Conservation (phyloP, 495 filamentous ascomycete species). For the Annulohypoxylon stygium region DNA sequence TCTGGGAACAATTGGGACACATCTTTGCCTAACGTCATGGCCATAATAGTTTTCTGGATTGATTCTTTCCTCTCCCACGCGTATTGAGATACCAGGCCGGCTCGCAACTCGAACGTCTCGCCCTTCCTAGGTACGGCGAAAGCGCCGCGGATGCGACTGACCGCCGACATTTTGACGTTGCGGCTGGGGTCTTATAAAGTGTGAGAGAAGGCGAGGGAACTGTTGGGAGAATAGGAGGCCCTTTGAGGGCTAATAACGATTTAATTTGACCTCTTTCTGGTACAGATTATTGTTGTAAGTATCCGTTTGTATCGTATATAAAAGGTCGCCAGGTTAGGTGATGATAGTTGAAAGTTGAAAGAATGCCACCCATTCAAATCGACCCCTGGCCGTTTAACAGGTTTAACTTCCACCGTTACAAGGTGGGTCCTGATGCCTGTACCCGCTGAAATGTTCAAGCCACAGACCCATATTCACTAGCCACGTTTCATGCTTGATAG, state of each 20-base stretch:
- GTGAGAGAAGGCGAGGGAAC: constrained; percentile 16
- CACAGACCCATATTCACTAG: constrained; percentile 9
- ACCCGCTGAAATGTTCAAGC: constrained; percentile 2
- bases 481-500: not conserved
- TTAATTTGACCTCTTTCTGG: constrained; percentile 38
- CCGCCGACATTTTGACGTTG: constrained; percentile 66
- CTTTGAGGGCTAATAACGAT: constrained; percentile 43
- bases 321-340: constrained; percentile 12
- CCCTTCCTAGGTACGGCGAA: constrained; percentile 93
- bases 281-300: not conserved
- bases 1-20: constrained; percentile 98
- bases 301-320: constrained; percentile 21
- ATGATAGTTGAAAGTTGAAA: constrained; percentile 28
- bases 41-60: constrained; percentile 99
- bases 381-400: constrained; percentile 29
- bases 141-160: constrained; percentile 94
- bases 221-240: constrained; percentile 37
- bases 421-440: constrained; percentile 4
- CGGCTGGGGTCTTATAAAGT: constrained; percentile 1
- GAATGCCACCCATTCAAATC: constrained; percentile 34
- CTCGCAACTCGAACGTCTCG: constrained; percentile 97
- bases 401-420: not conserved
- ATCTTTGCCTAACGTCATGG: constrained; percentile 99
- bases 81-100: constrained; percentile 98
- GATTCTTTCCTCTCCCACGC: constrained; percentile 98